phyloP scores from a whole-genome alignment of 108 stramenopile species.

The Nitzschia sp. region DNA sequence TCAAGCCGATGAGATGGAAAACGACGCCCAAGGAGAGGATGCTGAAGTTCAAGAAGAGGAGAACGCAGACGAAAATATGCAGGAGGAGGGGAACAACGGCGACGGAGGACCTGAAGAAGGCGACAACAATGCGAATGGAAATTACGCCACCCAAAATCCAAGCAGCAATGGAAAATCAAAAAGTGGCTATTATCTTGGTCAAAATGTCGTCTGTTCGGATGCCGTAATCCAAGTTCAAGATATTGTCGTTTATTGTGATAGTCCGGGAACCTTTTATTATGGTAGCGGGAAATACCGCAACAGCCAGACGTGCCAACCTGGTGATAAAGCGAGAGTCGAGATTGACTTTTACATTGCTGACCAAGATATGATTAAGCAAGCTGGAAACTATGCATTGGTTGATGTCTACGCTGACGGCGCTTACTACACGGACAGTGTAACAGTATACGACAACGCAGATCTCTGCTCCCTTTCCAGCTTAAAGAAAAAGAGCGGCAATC shows the following conservation, averaged over 20 bases:
- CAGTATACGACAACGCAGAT: slow-evolving; percentile 28
- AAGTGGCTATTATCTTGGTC: neutral
- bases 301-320: slow-evolving; percentile 38
- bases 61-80: neutral
- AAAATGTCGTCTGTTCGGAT: slow-evolving; percentile 39
- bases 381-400: slow-evolving; percentile 26
- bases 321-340: slow-evolving; percentile 46
- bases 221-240: slow-evolving; percentile 47
- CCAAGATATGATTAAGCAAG: slow-evolving; percentile 17
- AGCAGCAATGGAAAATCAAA: neutral
- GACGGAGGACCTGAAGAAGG: neutral
- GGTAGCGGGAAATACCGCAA: slow-evolving; percentile 61
- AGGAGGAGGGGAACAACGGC: neutral
- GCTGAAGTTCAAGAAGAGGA: neutral
- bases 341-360: slow-evolving; percentile 47
- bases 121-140: neutral
- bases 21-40: neutral
- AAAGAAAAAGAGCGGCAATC: slow-evolving; percentile 24
- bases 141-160: neutral
- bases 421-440: slow-evolving; percentile 4
- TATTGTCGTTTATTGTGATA: slow-evolving; percentile 45
- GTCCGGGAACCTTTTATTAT: slow-evolving; percentile 62
- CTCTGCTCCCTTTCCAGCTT: slow-evolving; percentile 39
- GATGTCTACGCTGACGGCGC: slow-evolving; percentile 24
- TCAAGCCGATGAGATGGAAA: neutral